Conservation (phyloP, 2,329 filamentous ascomycete species). For the Fusarium sp. region DNA sequence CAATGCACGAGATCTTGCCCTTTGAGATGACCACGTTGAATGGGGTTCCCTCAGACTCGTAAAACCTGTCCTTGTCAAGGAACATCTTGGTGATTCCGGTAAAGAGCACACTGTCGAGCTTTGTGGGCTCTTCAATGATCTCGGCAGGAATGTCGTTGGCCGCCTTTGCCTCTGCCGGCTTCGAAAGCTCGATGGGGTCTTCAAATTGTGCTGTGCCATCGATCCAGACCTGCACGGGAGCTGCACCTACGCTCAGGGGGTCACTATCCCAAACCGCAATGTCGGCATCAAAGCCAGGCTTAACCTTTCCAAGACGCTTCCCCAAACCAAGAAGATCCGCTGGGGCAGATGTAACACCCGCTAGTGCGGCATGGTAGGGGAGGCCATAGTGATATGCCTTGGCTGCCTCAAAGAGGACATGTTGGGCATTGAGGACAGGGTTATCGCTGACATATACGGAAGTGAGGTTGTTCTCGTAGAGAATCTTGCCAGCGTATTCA, state of each 20-base stretch:
- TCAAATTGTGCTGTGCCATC: constrained; percentile 67
- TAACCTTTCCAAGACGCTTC: constrained; percentile 68
- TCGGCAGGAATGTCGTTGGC: constrained; percentile 54
- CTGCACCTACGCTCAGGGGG: constrained; percentile 68
- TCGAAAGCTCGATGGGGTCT: constrained; percentile 63
- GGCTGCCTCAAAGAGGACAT: constrained; percentile 73
- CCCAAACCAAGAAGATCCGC: constrained; percentile 68
- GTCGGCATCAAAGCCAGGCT: constrained; percentile 70
- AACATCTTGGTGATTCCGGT: constrained; percentile 65
- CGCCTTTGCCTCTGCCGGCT: constrained; percentile 55
- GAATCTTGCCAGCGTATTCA: constrained; percentile 72
- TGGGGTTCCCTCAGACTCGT: constrained; percentile 47
- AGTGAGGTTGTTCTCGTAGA: constrained; percentile 73
- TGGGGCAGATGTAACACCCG: constrained; percentile 67
- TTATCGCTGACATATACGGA: constrained; percentile 78
- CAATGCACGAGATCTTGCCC: constrained; percentile 67
- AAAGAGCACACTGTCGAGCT: constrained; percentile 59
- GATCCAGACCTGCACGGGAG: constrained; percentile 72
- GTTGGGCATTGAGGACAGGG: constrained; percentile 75
- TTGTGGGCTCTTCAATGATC: constrained; percentile 54
- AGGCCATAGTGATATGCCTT: constrained; percentile 70
- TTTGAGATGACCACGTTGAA: constrained; percentile 62
- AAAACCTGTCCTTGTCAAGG: constrained; percentile 55
- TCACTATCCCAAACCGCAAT: constrained; percentile 72
- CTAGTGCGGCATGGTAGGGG: constrained; percentile 68